Conservation (phyloP, 2,329 filamentous ascomycete genomes). For the Pyricularia pennisetigena region DNA sequence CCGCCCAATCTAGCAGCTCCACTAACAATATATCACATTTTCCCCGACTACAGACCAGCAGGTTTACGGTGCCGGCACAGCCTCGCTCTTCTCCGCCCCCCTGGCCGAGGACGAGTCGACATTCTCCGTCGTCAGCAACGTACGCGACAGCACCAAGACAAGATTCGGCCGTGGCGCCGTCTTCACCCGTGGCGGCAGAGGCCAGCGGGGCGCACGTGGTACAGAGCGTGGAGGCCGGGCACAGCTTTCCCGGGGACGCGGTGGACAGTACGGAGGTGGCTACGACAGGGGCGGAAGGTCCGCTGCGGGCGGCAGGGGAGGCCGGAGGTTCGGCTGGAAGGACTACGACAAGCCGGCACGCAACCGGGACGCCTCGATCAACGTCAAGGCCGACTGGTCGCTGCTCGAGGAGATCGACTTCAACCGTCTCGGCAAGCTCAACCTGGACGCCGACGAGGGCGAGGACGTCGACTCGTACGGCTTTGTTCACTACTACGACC, state of each 20-base stretch:
- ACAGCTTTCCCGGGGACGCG: conserved; percentile 63
- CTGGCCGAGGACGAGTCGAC: conserved; percentile 90
- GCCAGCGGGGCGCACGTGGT: conserved; percentile 62
- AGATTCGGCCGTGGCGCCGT: conserved; percentile 84
- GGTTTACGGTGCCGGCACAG: conserved; percentile 86
- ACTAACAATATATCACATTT: not conserved
- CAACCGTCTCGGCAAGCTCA: conserved; percentile 88
- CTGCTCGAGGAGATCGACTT: conserved; percentile 98
- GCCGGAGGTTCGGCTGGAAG: conserved; percentile 93
- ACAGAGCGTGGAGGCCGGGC: conserved; percentile 45
- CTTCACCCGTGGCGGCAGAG: conserved; percentile 72
- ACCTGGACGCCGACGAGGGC: conserved; percentile 87
- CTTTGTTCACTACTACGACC: conserved; percentile 98
- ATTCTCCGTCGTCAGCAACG: conserved; percentile 97
- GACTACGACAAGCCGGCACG: conserved; percentile 97
- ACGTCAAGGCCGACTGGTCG: conserved; percentile 91
- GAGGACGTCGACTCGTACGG: conserved; percentile 94
- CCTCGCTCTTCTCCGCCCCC: conserved; percentile 81
- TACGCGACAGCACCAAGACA: conserved; percentile 73
- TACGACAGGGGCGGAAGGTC: conserved; percentile 68
- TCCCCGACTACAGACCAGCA: conserved; percentile 62
- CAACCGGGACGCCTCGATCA: conserved; percentile 91
- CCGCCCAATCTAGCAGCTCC: not conserved
- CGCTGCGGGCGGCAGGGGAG: conserved; percentile 59
- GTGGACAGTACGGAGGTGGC: conserved; percentile 47